Conservation (phyloP, 306 rosid genomes). For the Quercus wislizeni region DNA sequence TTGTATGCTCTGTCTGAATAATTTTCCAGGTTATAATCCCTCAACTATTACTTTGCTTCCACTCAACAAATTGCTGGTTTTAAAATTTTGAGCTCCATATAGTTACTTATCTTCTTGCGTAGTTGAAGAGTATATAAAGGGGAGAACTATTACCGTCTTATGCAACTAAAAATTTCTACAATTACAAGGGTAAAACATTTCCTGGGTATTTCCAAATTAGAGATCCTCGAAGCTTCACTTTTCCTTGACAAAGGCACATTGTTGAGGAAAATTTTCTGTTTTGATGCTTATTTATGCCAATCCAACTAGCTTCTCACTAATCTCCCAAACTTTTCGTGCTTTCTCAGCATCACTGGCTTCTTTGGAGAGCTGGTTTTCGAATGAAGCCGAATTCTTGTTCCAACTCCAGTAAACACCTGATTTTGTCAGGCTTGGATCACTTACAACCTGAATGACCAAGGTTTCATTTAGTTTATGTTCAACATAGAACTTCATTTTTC, state of each 20-base stretch:
- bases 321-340: constrained; percentile 25
- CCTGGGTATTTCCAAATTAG: background rate
- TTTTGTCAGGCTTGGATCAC: constrained; percentile 25
- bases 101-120: too few species aligned
- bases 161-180: background rate
- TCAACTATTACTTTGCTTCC: too few species aligned
- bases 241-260: background rate
- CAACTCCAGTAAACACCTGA: constrained; percentile 36
- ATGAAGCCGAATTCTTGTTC: constrained; percentile 27
- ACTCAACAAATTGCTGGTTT: too few species aligned
- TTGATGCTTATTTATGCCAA: constrained; percentile 11
- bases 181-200: background rate
- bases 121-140: too few species aligned
- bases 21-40: too few species aligned
- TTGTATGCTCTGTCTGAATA: too few species aligned
- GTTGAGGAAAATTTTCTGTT: background rate
- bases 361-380: constrained; percentile 29
- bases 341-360: constrained; percentile 29
- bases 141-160: background rate
- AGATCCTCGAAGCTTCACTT: background rate
- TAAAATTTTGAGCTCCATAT: too few species aligned
- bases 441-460: constrained; percentile 20
- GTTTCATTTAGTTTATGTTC: background rate
- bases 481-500: background rate
- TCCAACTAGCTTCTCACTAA: constrained; percentile 30